Evolutionary conservation across 1,139 yeast species (phyloP).

Genomic region (Kodamaea alishanica): DNA sequence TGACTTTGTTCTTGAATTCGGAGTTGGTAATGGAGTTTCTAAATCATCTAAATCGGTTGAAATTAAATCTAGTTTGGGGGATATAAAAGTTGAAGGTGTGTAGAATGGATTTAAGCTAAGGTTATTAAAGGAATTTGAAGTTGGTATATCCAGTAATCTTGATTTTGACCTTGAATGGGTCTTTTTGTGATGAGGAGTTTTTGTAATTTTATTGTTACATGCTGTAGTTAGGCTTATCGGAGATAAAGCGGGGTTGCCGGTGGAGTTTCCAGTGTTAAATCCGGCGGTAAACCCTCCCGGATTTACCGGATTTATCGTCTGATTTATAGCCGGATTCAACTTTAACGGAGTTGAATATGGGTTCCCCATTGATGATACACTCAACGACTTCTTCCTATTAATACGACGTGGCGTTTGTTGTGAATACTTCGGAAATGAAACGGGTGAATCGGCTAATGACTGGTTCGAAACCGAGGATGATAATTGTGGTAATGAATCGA

Average conservation of each 20-base stretch:
- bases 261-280: too few relatives aligned
- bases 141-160: constrained; percentile 22
- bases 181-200: constrained; percentile 31
- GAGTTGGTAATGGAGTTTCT: constrained; percentile 35
- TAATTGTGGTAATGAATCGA: constrained; percentile 41
- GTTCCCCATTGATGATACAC: constrained; percentile 25
- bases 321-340: constrained; percentile 6
- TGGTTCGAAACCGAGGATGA: constrained; percentile 35
- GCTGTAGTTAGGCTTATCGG: constrained; percentile 23
- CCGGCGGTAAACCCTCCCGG: too few relatives aligned
- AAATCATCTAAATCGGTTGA: constrained; percentile 27
- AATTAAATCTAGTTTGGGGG: constrained; percentile 35
- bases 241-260: constrained; percentile 19
- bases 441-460: constrained; percentile 34
- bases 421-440: constrained; percentile 11
- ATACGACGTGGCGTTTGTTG: constrained; percentile 27
- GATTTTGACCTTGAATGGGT: constrained; percentile 44
- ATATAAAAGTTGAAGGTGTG: constrained; percentile 39
- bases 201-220: constrained; percentile 25
- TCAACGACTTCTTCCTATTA: constrained; percentile 31
- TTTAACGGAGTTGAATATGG: constrained; percentile 30
- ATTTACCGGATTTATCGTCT: too few relatives aligned
- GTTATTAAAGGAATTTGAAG: constrained; percentile 16
- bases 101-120: constrained; percentile 41
- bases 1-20: constrained; percentile 13